A percentile compares a stretch with the other conserved stretches of the same genome.
Conservation (phyloP, 345 rosid genomes). For the Pugionium cornutum region DNA sequence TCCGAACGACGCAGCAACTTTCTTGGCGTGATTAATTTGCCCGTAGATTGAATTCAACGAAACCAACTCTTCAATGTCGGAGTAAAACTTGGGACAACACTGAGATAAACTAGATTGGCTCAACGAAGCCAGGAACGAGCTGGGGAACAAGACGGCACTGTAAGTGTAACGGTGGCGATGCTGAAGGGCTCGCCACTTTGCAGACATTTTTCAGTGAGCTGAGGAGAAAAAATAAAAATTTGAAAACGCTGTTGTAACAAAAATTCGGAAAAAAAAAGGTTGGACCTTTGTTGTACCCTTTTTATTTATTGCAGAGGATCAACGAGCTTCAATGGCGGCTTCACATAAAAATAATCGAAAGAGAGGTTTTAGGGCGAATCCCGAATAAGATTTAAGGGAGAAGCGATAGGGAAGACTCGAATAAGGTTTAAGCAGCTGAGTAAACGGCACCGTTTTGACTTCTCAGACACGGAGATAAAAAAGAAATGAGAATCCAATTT, state of each 20-base stretch:
- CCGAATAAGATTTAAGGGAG: too few relatives aligned
- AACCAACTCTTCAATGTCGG: conserved; percentile 50
- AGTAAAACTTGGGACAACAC: conserved; percentile 48
- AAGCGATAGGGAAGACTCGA: too few relatives aligned
- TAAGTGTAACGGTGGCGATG: conserved; percentile 96
- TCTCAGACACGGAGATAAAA: too few relatives aligned
- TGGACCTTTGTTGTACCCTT: not conserved
- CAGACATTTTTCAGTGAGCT: conserved; percentile 58
- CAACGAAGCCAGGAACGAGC: conserved; percentile 50
- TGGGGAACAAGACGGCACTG: conserved; percentile 76
- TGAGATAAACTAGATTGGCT: conserved; percentile 41
- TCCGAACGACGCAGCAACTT: conserved; percentile 60
- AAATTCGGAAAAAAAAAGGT: not conserved
- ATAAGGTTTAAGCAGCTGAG: too few relatives aligned
- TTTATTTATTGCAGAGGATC: conserved; percentile 4
- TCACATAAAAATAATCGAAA: not conserved
- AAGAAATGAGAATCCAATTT: too few relatives aligned
- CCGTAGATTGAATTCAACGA: conserved; percentile 75
- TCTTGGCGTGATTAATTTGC: conserved; percentile 72
- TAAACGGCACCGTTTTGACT: too few relatives aligned
- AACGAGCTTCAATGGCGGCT: conserved; percentile 18
- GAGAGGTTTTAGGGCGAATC: too few relatives aligned
- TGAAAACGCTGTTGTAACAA: not conserved
- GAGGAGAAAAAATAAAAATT: not conserved
- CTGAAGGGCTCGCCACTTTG: conserved; percentile 96